Percentiles rank a stretch among this genome's conserved stretches.
These are phyloP conservation scores for Eucalyptus lansdowneana DNA, from an alignment of 345 rosid genomes.

Conservation along the genomic window DNA sequence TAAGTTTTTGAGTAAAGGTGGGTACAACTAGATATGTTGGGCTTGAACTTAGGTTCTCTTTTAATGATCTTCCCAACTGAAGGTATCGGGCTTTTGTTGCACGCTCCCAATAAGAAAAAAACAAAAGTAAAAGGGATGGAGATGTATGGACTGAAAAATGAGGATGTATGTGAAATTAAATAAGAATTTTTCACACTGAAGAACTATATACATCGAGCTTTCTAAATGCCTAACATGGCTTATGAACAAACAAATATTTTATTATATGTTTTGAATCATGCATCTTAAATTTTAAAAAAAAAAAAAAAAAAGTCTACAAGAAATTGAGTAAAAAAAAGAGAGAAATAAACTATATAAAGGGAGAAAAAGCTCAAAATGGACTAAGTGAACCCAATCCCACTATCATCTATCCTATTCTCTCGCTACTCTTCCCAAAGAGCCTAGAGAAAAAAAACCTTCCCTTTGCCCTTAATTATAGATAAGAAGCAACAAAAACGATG, in stretches of 20 bases:
- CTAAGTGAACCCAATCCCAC: neutral
- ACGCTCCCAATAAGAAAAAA: fast-evolving
- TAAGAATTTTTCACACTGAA: neutral
- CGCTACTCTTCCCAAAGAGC: neutral
- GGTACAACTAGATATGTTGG: too few species aligned
- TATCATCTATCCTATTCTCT: neutral
- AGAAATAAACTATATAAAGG: neutral
- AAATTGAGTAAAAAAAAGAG: neutral
- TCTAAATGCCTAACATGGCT: neutral
- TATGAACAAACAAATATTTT: neutral
- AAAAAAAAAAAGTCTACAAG: neutral
- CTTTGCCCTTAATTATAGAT: neutral
- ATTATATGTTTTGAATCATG: neutral
- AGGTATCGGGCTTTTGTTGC: too few species aligned
- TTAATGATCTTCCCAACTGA: too few species aligned
- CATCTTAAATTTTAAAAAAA: neutral
- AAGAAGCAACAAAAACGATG: neutral
- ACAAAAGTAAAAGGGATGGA: neutral
- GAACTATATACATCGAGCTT: neutral
- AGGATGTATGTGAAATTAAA: neutral
- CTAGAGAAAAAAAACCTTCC: neutral
- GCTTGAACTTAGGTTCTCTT: too few species aligned
- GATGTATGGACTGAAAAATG: neutral
- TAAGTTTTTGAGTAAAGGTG: fast-evolving
- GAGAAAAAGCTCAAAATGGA: neutral